Percentiles rank a stretch among this genome's conserved stretches.
phyloP scores from a whole-genome alignment of 1,139 yeast genomes.

The Sugiyamaella neomexicana region DNA sequence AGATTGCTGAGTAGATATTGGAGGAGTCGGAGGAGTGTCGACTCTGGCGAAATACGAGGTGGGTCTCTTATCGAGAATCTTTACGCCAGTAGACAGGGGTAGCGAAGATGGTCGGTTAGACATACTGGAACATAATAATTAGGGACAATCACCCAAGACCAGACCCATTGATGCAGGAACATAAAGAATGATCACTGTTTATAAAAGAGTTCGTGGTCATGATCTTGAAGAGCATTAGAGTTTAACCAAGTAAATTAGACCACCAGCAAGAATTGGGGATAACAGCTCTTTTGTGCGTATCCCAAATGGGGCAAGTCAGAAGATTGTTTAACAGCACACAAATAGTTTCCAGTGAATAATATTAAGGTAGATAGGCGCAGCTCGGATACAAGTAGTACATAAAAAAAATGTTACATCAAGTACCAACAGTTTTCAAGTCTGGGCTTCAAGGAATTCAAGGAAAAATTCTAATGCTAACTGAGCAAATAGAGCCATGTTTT shows the following conservation, averaged over 20 bases:
- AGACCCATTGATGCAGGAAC: too few species aligned
- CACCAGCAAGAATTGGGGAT: not conserved
- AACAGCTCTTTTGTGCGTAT: not conserved
- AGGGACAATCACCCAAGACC: not conserved
- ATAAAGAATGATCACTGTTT: not conserved
- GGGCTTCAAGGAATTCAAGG: conserved; percentile 35
- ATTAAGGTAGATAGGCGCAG: not conserved
- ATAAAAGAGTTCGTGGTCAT: not conserved
- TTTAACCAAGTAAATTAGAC: not conserved
- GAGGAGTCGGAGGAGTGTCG: conserved; percentile 2
- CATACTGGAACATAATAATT: not conserved
- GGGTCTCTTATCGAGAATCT: not conserved
- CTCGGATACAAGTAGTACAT: too few species aligned
- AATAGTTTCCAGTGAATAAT: not conserved
- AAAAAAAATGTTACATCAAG: not conserved
- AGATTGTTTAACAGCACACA: not conserved
- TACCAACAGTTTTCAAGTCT: not conserved
- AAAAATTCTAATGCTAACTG: conserved; percentile 62
- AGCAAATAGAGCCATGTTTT: conserved; percentile 77
- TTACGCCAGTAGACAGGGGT: not conserved
- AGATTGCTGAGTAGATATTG: not conserved
- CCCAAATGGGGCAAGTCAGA: not conserved
- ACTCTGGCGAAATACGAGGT: not conserved
- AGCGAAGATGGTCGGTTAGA: not conserved
- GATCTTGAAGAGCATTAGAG: not conserved